Evolutionary conservation across 495 filamentous ascomycete genomes (phyloP), one percentile per base, ranked within the genome.

Genomic region (Poronia punctata): DNA sequence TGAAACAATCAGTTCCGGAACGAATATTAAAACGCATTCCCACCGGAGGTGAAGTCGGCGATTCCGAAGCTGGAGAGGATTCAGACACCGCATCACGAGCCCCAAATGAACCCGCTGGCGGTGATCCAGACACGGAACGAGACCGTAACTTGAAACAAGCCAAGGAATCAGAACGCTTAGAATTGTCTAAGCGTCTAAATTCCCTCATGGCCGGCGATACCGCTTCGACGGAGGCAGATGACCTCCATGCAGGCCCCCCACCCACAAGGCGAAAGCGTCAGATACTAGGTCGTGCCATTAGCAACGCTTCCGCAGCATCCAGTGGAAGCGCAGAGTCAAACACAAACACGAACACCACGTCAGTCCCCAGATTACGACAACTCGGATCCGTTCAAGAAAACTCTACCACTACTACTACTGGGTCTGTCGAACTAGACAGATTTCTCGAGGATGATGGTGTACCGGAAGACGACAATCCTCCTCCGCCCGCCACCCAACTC

Each of bases 241-340:
- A 38, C 15, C 8, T 28, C 21, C 45, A 49, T 14, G 46, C 50
- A 26, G 18, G 17, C 1, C 30, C 41, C 30, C 55, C 29, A 23
- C 54, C 50, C 34, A 50, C 43, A 10, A 54, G 62, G 1, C 57
- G 67, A 5, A 62, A 65, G 21, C 64, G 64, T 4, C 51, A 68
- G 28, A 68, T 75, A 17, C 41, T 77, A 2, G 72, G 71, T 18
- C 62, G 74, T 24, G 72, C 65, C 0, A 48, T 66, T 8, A 75
- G 71, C 45, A 77, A 74, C 45, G 61, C 64, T 0, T 75, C 71
- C 1, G 58, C 64, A 0, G 57, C 52, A 0, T 66, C 65, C 33
- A 61, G 53, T 27, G 49, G 46, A 27, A 53, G 52, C 21, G 49
- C 26, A 1, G 46, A 49, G 14, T 53, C 53, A 1, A 28, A 21